A percentile compares a stretch with the other conserved stretches of the same genome.
These are phyloP conservation scores for Lepidium didymum DNA, from an alignment of 345 rosid species.

Conservation along the genomic window DNA sequence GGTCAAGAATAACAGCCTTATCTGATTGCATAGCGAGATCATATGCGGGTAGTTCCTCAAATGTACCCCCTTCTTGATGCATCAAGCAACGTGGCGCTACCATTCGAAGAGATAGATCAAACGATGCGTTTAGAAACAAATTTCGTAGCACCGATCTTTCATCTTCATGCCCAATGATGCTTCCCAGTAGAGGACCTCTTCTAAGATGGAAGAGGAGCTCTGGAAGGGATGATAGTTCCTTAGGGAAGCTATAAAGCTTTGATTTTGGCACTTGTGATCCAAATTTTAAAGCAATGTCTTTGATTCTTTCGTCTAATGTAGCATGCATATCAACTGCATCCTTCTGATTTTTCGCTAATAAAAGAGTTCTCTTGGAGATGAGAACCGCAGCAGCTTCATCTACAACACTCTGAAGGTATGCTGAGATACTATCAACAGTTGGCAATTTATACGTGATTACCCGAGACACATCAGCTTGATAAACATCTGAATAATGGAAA, in stretches of 20 bases:
- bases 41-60: conserved; percentile 90
- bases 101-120: conserved; percentile 92
- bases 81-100: conserved; percentile 88
- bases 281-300: conserved; percentile 71
- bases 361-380: conserved; percentile 81
- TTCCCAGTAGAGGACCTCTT: conserved; percentile 90
- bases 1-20: conserved; percentile 94
- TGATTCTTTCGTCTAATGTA: conserved; percentile 85
- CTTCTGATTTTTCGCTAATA: conserved; percentile 56
- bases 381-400: conserved; percentile 85
- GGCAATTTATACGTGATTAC: conserved; percentile 78
- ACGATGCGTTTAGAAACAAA: conserved; percentile 84
- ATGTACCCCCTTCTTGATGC: conserved; percentile 96
- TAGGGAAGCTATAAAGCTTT: conserved; percentile 75
- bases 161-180: conserved; percentile 95
- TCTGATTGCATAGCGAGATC: conserved; percentile 96
- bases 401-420: conserved; percentile 76
- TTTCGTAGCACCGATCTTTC: conserved; percentile 85
- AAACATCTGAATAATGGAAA: conserved; percentile 64
- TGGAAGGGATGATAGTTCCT: conserved; percentile 69
- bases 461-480: conserved; percentile 83
- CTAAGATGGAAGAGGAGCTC: conserved; percentile 89
- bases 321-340: conserved; percentile 69
- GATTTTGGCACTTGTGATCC: conserved; percentile 82
- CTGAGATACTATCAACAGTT: conserved; percentile 78